phyloP scores from a whole-genome alignment of 2,329 filamentous ascomycete genomes.

The Aspergillus sp. region DNA sequence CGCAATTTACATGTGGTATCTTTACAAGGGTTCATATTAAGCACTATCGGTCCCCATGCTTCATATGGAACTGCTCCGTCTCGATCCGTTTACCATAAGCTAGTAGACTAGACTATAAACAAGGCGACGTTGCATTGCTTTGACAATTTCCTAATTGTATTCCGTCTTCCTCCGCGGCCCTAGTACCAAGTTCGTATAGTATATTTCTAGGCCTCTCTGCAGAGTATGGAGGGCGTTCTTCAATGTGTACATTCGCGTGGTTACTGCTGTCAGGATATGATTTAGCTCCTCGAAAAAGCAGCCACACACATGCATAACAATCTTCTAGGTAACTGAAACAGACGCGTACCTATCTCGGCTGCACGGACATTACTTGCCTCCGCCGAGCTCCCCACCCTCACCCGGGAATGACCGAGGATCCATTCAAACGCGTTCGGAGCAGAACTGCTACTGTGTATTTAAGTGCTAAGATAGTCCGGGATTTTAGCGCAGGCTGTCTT shows the following conservation, averaged over 20 bases:
- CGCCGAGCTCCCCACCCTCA: conserved; percentile 1
- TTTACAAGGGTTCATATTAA: background rate
- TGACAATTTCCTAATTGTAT: background rate
- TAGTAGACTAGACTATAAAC: background rate
- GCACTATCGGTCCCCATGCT: background rate
- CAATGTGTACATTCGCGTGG: background rate
- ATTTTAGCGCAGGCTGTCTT: background rate
- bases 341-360: conserved; percentile 39
- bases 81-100: background rate
- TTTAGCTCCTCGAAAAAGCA: background rate
- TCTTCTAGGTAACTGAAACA: conserved; percentile 31
- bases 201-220: background rate
- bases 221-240: background rate
- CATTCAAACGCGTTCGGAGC: background rate
- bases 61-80: background rate
- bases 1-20: background rate
- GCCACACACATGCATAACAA: conserved; percentile 2
- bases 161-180: background rate
- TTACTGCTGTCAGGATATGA: background rate
- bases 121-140: background rate
- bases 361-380: conserved; percentile 31
- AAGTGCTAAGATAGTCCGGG: background rate
- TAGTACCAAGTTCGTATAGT: background rate
- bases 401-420: conserved; percentile 4
- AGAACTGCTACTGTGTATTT: background rate